Evolutionary conservation across 495 filamentous ascomycete genomes (phyloP).

Genomic region (Podospora sp.): DNA sequence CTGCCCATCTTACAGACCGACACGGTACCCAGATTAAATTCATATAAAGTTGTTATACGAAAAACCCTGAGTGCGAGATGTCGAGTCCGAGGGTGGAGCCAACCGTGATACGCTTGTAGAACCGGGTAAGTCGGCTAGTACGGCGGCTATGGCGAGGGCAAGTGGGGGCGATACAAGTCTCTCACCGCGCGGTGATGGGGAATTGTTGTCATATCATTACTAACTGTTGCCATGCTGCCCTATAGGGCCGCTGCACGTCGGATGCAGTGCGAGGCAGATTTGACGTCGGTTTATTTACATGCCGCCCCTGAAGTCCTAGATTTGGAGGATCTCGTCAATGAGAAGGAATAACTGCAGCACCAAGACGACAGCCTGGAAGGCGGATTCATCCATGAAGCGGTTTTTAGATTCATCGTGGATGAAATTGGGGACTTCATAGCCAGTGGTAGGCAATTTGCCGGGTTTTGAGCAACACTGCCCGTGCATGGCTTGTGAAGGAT

Average conservation of each 20-base stretch:
- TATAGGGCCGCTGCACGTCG: background rate
- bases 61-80: background rate
- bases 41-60: background rate
- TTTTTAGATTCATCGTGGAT: background rate
- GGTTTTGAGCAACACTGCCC: background rate
- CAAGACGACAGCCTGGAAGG: too few relatives aligned
- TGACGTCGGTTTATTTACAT: background rate
- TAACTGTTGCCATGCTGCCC: background rate
- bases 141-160: background rate
- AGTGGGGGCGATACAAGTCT: background rate
- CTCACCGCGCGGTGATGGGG: background rate
- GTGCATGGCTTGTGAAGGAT: background rate
- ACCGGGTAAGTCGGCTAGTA: background rate
- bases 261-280: background rate
- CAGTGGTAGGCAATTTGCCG: background rate
- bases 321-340: too few relatives aligned
- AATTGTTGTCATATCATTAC: conserved; percentile 1
- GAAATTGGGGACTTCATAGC: background rate
- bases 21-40: background rate
- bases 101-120: background rate
- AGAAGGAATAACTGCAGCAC: too few relatives aligned
- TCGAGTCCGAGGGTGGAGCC: background rate
- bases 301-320: too few relatives aligned
- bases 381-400: too few relatives aligned
- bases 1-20: too few relatives aligned